These are phyloP conservation scores for Chlamydomonas schloesseri DNA, from an alignment of 139 green algal species.

Conservation along the genomic window DNA sequence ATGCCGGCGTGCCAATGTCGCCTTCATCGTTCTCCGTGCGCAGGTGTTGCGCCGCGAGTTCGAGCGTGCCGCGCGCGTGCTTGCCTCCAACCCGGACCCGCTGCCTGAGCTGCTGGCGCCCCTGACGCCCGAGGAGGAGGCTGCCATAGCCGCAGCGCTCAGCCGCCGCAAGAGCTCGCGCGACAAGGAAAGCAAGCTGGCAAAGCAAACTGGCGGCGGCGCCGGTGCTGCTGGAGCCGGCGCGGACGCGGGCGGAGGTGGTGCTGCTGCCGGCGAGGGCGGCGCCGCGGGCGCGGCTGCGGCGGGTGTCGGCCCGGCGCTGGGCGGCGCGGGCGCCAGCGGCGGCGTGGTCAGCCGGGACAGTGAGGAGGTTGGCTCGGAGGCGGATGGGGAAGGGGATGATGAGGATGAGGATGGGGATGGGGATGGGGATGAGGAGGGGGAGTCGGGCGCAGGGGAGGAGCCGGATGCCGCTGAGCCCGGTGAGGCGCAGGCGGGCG, in stretches of 20 bases:
- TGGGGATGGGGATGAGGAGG: not conserved
- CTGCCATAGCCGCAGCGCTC: not conserved
- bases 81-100: constrained; percentile 49
- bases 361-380: not conserved
- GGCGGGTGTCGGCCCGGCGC: not conserved
- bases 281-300: not conserved
- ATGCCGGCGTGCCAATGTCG: too few relatives aligned
- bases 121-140: constrained; percentile 22
- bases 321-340: not conserved
- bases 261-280: not conserved
- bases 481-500: too few relatives aligned
- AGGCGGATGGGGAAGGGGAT: not conserved
- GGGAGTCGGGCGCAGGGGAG: not conserved
- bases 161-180: constrained; percentile 2
- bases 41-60: constrained; percentile 55
- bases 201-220: not conserved
- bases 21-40: too few relatives aligned
- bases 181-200: not conserved
- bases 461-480: too few relatives aligned
- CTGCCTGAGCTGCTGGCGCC: constrained; percentile 47
- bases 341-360: not conserved
- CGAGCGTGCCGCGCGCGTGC: constrained; percentile 46
- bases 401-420: not conserved
- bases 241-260: not conserved
- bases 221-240: not conserved